A percentile compares a stretch with the other conserved stretches of the same genome.
Evolutionary conservation across 371 early-diverging fungal genomes (phyloP).

Genomic region (Haplosporangium sp.): DNA sequence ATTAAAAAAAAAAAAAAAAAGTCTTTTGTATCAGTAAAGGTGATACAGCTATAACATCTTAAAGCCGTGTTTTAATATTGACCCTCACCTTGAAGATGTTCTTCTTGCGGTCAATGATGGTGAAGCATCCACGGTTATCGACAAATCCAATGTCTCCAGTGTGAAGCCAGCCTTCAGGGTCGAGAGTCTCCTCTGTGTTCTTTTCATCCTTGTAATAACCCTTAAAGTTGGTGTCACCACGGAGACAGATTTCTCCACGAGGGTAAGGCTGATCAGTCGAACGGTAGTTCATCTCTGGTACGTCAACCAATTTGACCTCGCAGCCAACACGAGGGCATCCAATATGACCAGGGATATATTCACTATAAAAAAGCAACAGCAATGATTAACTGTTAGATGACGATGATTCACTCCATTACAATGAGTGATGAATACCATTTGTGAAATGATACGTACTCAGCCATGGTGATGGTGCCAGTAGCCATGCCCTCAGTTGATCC

Average conservation of each 20-base stretch:
- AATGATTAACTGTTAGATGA: not conserved
- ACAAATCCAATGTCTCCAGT: slow-evolving; percentile 95
- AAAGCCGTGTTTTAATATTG: not conserved
- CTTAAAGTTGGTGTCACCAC: slow-evolving; percentile 86
- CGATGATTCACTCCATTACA: not conserved
- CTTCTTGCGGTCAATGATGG: slow-evolving; percentile 97
- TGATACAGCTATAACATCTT: too few relatives aligned
- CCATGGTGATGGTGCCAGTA: slow-evolving; percentile 62
- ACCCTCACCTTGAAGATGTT: slow-evolving; percentile 91
- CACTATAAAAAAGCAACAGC: slow-evolving; percentile 30
- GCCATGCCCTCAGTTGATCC: slow-evolving; percentile 93
- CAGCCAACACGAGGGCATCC: slow-evolving; percentile 70
- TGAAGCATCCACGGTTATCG: slow-evolving; percentile 80
- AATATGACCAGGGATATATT: slow-evolving; percentile 77
- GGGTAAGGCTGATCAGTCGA: slow-evolving; percentile 81
- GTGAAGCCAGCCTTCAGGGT: slow-evolving; percentile 91
- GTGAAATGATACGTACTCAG: slow-evolving; percentile 38
- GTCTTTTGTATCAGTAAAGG: not conserved
- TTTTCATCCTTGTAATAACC: slow-evolving; percentile 92
- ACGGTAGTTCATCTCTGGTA: slow-evolving; percentile 92
- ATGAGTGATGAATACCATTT: not conserved
- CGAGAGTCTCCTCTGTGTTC: slow-evolving; percentile 84
- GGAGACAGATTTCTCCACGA: slow-evolving; percentile 92
- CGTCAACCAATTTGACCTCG: slow-evolving; percentile 91
- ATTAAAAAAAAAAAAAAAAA: not conserved